Evolutionary conservation across 2,329 filamentous ascomycete genomes (phyloP), one percentile per base, ranked within the genome.

Genomic region (Colletotrichum liriopes): DNA sequence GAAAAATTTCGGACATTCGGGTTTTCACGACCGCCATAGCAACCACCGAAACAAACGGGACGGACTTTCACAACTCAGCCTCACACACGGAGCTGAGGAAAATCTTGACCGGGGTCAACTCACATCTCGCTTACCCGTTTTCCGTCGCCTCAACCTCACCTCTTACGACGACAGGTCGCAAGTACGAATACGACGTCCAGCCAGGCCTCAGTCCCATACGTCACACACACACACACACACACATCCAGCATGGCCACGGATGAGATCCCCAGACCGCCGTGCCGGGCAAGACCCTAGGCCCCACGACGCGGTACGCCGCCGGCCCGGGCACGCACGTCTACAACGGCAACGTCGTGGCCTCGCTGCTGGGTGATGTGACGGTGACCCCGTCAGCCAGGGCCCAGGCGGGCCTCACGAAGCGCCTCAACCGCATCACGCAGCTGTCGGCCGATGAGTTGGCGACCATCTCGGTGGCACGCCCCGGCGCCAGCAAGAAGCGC

Each of bases 261-360:
- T 74, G 78, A 79, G 56, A 59, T 81, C 26, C 83, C n/a, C 82
- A 86, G 75, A 80, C 94, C 76, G 93, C 92, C 66, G 88, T 97
- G 59, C 96, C 96, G 14, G 96, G 96, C 80, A 93, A 96, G 80
- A 84, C 91, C 56, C 89, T 99, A 51, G 95, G 93, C 39, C 84
- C 92, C 23, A 83, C 87, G 23, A 85, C 88, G 67, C 89, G 90
- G 75, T 95, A 93, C 82, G 83, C 88, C 51, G 89, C 94, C 37
- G 96, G 96, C 18, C 86, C 93, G 14, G 96, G 96, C 75, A 98
- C 95, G 0, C 94, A 98, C 82, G 87, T 97, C 75, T 89, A 94
- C 83, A 87, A 93, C 74, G 87, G 90, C 74, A 89, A 92, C 71
- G 89, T 98, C 76, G 93, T 93, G 81, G 92, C 95, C 72, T 98